These are phyloP conservation scores for Xenosphaeropsis pyriputrescens DNA, from an alignment of 2,329 filamentous ascomycete genomes.

Conservation along the genomic window DNA sequence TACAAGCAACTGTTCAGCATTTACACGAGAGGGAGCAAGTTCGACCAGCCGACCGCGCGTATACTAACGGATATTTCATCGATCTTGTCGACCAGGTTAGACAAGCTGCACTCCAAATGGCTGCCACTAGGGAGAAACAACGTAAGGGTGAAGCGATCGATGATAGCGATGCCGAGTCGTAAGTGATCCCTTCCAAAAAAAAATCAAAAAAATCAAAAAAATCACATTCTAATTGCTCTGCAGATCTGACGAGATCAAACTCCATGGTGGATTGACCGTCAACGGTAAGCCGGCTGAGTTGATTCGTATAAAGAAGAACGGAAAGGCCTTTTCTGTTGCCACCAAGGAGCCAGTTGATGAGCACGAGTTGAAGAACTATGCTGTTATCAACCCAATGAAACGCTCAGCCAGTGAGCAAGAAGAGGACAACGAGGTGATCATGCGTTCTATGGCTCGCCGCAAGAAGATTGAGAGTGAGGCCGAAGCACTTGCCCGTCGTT, in stretches of 20 bases:
- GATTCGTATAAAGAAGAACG: constrained; percentile 67
- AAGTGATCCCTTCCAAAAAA: constrained; percentile 16
- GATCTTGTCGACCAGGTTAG: constrained; percentile 90
- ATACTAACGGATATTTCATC: constrained; percentile 93
- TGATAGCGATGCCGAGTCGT: constrained; percentile 44
- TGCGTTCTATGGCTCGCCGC: constrained; percentile 86
- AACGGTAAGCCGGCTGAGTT: constrained; percentile 76
- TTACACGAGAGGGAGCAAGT: constrained; percentile 78
- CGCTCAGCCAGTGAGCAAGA: constrained; percentile 53
- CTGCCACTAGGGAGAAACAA: constrained; percentile 55
- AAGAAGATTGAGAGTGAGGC: constrained; percentile 86
- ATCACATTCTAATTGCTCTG: constrained; percentile 12
- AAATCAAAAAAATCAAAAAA: neutral
- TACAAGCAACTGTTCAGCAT: constrained; percentile 78
- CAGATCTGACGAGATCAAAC: constrained; percentile 58
- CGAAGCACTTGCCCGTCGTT: constrained; percentile 67
- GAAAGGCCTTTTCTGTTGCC: constrained; percentile 64
- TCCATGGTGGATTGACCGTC: constrained; percentile 68
- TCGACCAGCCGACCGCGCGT: constrained; percentile 72
- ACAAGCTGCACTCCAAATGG: constrained; percentile 76
- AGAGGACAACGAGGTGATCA: constrained; percentile 68
- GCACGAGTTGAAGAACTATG: constrained; percentile 27
- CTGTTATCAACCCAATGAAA: constrained; percentile 38
- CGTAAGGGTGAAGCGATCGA: constrained; percentile 36
- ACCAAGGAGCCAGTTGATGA: constrained; percentile 50